Conservation (phyloP, 352 stramenopile genomes). For the Saprolegnia parasitica region DNA sequence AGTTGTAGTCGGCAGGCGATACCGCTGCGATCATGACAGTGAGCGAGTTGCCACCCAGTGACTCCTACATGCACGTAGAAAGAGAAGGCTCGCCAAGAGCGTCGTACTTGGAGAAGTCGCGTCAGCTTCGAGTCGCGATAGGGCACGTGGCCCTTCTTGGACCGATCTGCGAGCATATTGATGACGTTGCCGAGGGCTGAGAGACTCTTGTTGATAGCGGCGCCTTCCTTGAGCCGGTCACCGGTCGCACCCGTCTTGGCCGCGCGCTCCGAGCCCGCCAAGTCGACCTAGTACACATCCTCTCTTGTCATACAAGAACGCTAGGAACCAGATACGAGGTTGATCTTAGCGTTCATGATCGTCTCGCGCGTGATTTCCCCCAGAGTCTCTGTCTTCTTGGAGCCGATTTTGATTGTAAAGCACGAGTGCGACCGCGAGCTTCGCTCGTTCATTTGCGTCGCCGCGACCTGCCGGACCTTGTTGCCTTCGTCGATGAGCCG, state of each 20-base stretch:
- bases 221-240: slow-evolving; percentile 92
- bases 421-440: slow-evolving; percentile 78
- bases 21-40: slow-evolving; percentile 84
- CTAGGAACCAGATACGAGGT: slow-evolving; percentile 82
- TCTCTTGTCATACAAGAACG: slow-evolving; percentile 39
- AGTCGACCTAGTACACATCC: slow-evolving; percentile 83
- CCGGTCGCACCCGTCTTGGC: slow-evolving; percentile 93
- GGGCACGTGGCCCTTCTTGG: slow-evolving; percentile 35
- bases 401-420: slow-evolving; percentile 85
- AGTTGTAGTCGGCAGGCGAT: slow-evolving; percentile 92
- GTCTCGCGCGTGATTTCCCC: slow-evolving; percentile 63
- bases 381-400: slow-evolving; percentile 70
- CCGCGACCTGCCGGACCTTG: slow-evolving; percentile 50
- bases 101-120: slow-evolving; percentile 80
- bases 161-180: slow-evolving; percentile 56
- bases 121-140: slow-evolving; percentile 91
- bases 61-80: slow-evolving; percentile 38
- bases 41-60: slow-evolving; percentile 86
- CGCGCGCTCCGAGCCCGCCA: slow-evolving; percentile 96
- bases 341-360: slow-evolving; percentile 74
- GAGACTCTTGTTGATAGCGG: slow-evolving; percentile 96
- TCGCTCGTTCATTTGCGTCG: slow-evolving; percentile 78
- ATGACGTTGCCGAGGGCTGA: slow-evolving; percentile 95
- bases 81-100: neutral
- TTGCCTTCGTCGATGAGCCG: slow-evolving; percentile 74